Evolutionary conservation across 2,329 filamentous ascomycete genomes (phyloP).

Genomic region (Cladosporium sp.): DNA sequence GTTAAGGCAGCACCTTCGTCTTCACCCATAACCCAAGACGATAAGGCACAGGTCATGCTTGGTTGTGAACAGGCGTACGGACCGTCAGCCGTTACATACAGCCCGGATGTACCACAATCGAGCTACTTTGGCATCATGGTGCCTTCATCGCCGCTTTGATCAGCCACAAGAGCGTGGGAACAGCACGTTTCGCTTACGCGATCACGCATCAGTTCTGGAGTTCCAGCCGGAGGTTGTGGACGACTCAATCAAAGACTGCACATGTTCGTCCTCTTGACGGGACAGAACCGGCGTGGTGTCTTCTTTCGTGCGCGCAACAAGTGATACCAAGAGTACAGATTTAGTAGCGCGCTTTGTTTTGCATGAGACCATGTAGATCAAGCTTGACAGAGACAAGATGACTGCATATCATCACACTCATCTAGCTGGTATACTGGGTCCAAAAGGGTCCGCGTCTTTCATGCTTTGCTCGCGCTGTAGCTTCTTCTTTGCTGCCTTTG

Average conservation of each 20-base stretch:
- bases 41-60: neutral
- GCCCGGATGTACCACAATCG: neutral
- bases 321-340: neutral
- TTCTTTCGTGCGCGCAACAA: neutral
- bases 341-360: neutral
- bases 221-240: neutral
- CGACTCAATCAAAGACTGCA: neutral
- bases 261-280: neutral
- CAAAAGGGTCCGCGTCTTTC: constrained; percentile 48
- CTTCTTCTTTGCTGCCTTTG: constrained; percentile 49
- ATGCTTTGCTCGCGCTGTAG: constrained; percentile 45
- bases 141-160: neutral
- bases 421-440: constrained; percentile 32
- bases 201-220: neutral
- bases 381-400: neutral
- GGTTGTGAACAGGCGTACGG: neutral
- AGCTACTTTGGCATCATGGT: neutral
- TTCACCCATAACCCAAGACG: neutral
- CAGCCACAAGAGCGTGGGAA: neutral
- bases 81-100: neutral
- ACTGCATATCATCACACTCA: neutral
- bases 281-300: neutral
- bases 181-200: neutral
- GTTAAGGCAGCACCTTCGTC: neutral
- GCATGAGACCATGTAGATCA: neutral